Percentiles rank a stretch among this genome's conserved stretches.
Conservation (phyloP, 2,329 filamentous ascomycete genomes). For the Sclerotinia borealis region DNA sequence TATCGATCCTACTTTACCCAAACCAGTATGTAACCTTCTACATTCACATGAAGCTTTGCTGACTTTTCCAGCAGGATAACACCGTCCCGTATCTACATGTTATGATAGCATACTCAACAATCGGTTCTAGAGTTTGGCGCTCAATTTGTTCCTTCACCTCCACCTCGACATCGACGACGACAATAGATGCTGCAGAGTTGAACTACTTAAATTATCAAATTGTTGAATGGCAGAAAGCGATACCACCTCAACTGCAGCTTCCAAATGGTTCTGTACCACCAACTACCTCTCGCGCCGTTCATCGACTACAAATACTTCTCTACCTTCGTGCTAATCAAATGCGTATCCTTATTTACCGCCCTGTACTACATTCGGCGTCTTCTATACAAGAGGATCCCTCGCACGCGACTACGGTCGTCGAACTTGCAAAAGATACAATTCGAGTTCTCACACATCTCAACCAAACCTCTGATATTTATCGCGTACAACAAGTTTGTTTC, state of each 20-base stretch:
- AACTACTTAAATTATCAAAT: slow-evolving; percentile 78
- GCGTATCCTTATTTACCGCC: slow-evolving; percentile 81
- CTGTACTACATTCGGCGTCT: slow-evolving; percentile 75
- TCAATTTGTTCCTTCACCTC: slow-evolving; percentile 46
- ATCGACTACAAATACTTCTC: slow-evolving; percentile 73
- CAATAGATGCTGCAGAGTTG: slow-evolving; percentile 59
- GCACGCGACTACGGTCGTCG: slow-evolving; percentile 68
- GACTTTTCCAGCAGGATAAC: slow-evolving; percentile 23
- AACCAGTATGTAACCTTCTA: slow-evolving; percentile 56
- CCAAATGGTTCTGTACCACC: slow-evolving; percentile 38
- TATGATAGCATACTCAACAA: slow-evolving; percentile 79
- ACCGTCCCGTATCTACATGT: slow-evolving; percentile 63
- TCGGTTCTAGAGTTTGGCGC: slow-evolving; percentile 82
- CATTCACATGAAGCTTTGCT: slow-evolving; percentile 18
- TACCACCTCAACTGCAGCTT: slow-evolving; percentile 59
- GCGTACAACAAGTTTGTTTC: slow-evolving; percentile 67
- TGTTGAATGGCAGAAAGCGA: slow-evolving; percentile 75
- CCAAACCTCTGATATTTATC: slow-evolving; percentile 65
- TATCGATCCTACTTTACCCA: slow-evolving; percentile 72
- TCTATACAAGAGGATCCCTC: slow-evolving; percentile 72
- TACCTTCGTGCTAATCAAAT: slow-evolving; percentile 87
- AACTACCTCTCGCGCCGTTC: slow-evolving; percentile 40
- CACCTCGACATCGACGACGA: slow-evolving; percentile 14
- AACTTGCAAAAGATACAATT: slow-evolving; percentile 72
- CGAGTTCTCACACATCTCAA: slow-evolving; percentile 65